Base-by-base conservation (phyloP, 1,284 basidiomycete species). In the Microbotryum violaceum region DNA sequence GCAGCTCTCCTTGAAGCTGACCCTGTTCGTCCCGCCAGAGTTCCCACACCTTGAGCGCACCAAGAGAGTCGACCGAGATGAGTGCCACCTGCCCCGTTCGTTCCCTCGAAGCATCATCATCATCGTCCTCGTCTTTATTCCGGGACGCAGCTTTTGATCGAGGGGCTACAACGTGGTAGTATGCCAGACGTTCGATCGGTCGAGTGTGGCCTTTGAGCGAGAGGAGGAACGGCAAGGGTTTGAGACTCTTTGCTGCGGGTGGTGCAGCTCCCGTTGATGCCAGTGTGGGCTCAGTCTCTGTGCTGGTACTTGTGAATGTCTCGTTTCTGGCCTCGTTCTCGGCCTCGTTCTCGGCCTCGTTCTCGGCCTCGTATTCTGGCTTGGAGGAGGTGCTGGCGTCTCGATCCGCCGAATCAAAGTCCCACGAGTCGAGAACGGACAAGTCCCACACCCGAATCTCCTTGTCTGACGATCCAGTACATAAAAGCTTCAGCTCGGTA, bases 381-480 rank as follows among this genome's bases (percentile, higher is more conserved):
- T 1, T 49, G 7, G 8, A 18, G 2, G 45, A 8, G 1, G 55
- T 21, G 16, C 21, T 20, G 9, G 46, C 3, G 49, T 56, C 12
- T 42, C 37, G 37, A 18, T 42, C 37, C 37, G 37, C 18, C 5
- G 31, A 47, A 18, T 31, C 18, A 37, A 49, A 18, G 81, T 81
- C 29, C 84, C 74, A 70, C 16, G 20, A 49, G 50, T 42, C 75
- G 59, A 44, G 73, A 42, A 18, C 14, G 6, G 58, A 47, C 18
- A 78, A 73, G 61, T 80, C 91, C 92, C 93, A 97, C 63, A 97
- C 79, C 62, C 91, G 83, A 51, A 93, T 79, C 18, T 86, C 83
- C 70, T 92, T 91, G 76, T 98, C 94, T 8, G 93, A 96, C 25
- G 91, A 85, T 20, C 88, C 88, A 0, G 92, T 93, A 9, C 93